Evolutionary conservation across 2,329 filamentous ascomycete species (phyloP).

Genomic region (Xylaria multiplex): DNA sequence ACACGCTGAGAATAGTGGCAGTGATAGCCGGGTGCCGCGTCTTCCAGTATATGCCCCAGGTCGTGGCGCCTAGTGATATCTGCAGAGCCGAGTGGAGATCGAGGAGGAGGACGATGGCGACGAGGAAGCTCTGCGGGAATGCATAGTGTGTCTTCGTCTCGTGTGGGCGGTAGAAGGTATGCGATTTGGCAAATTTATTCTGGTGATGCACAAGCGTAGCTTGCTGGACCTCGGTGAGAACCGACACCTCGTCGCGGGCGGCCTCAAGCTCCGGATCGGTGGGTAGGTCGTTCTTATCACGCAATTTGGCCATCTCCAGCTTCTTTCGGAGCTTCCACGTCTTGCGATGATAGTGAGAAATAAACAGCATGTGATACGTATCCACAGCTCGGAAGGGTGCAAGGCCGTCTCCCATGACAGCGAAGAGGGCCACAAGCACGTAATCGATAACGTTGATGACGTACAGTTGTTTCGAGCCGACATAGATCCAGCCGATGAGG

Average conservation of each 20-base stretch:
- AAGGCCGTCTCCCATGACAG: conserved; percentile 75
- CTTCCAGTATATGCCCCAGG: conserved; percentile 80
- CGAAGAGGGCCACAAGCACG: conserved; percentile 75
- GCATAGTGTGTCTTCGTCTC: conserved; percentile 84
- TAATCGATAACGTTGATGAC: conserved; percentile 76
- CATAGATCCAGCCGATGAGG: conserved; percentile 88
- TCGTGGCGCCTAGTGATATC: conserved; percentile 80
- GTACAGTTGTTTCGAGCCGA: conserved; percentile 76
- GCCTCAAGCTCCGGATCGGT: conserved; percentile 55
- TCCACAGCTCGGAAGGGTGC: conserved; percentile 81
- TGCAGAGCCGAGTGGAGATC: conserved; percentile 84
- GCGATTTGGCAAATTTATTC: conserved; percentile 80
- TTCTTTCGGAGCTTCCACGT: conserved; percentile 74
- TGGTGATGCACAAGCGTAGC: conserved; percentile 79
- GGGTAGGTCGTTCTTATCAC: conserved; percentile 76
- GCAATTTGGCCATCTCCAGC: conserved; percentile 68
- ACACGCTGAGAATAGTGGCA: conserved; percentile 81
- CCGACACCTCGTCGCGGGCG: conserved; percentile 62
- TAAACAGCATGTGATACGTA: conserved; percentile 88
- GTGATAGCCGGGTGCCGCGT: conserved; percentile 77
- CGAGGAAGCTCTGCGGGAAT: conserved; percentile 77
- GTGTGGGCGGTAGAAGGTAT: conserved; percentile 90
- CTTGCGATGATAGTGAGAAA: conserved; percentile 74
- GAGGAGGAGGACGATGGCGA: conserved; percentile 80
- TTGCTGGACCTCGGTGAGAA: conserved; percentile 74